Base-by-base conservation (phyloP, 257 asterid genomes). In the Ilex asprella region DNA sequence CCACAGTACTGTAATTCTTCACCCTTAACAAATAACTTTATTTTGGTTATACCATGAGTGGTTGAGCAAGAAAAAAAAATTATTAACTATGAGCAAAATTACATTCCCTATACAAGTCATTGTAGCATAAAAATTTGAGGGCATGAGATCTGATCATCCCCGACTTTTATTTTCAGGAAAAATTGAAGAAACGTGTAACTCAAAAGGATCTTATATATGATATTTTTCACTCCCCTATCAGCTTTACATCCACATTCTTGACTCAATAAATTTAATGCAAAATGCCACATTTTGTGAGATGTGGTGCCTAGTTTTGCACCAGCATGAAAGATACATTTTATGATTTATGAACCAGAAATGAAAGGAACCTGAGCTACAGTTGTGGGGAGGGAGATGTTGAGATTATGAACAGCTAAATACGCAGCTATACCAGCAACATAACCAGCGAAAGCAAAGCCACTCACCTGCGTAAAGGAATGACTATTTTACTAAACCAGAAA, bases 401-500 rank as follows among this genome's bases (percentile, higher is more conserved):
- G 79, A 77, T 89, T 89, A 64, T 89, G 96, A 14, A 79, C 66
- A 1, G 97, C 96, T 55, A 85, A 73, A 81, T 89, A 92, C 13
- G 96, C 81, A 71, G 85, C 96, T 82, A 92, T 82, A 7, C 99
- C 99, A 0, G 97, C 94, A 65, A 87, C 97, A 71, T 89, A 92
- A 63, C 99, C 99, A 52, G 99, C 99, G 72, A 92, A 87, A 61
- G 99, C 99, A 76, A 89, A 92, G 51, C 99, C 99, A 76, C 96
- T 92, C 63, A 92, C 91, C 99, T 92, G 87, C 81, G 71, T 50
- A 64, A 55, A 30, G 16, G 58, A 70, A 2, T 21, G 44, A 52
- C 12, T 55, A 10, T 3, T 29, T 27, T 39, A 27, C 59, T n/a
- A 60, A 9, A 8, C 30, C 39, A 58, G 56, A 58, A 67, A 44